Evolutionary conservation across 805 yeast species (phyloP), one percentile per base, ranked within the genome.

Genomic region (Saccharomycopsis amapae): DNA sequence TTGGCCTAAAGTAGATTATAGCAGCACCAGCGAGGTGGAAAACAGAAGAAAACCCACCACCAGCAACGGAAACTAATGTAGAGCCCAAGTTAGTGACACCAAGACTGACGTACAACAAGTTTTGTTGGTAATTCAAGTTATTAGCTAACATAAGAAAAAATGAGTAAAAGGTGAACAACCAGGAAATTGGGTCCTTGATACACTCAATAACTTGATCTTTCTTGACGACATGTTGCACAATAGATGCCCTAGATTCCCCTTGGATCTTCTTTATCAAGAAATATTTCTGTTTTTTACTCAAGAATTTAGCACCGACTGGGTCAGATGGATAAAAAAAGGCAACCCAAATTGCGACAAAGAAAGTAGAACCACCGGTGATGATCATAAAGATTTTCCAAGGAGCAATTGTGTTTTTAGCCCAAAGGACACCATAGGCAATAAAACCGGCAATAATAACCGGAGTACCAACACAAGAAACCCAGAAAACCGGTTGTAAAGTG

Each of bases 371-470:
- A 24, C 79, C 82, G 42, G 68, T 65, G 24, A 74, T 66, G 18
- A 73, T 65, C 53, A 69, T 70, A 40, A 75, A 65, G 10, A 75
- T 55, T 51, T 73, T 68, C 80, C 81, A 78, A 10, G 63, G 50
- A 20, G 64, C 56, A 22, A 65, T 55, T 0, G 62, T 32, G 19
- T 58, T 39, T 5, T 44, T 23, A 18, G 44, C 49, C 44, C 58
- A 58, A 5, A 66, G 38, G 4, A 65, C 63, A 51, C 70, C 71
- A 48, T 63, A 67, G 0, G 67, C 61, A 12, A 71, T 64, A 39
- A 71, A 71, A 4, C 69, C 67, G 17, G 71, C 66, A 3, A 75
- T 73, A 25, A 74, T 62, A 34, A 53, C 35, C 48, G 62, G 61
- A 28, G 56, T 53, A 33, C 66, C 75, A 53, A 70, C 59, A 57